Percentiles rank a stretch among this genome's conserved stretches.
phyloP scores from a whole-genome alignment of 805 yeast species.

The Lachancea sp. region DNA sequence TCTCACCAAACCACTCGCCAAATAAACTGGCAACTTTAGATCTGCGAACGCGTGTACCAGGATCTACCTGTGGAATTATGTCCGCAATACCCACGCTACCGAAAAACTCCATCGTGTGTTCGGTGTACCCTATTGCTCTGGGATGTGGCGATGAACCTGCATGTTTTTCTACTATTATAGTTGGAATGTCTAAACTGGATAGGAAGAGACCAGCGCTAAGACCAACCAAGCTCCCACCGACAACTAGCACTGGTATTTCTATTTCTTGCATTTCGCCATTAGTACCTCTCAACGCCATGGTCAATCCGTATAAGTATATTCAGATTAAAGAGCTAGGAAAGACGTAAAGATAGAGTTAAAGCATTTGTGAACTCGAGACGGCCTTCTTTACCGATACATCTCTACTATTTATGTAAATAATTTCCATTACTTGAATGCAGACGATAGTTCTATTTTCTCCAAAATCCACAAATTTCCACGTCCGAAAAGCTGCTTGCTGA shows the following conservation, averaged over 20 bases:
- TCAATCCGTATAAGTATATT: too few species aligned
- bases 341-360: too few species aligned
- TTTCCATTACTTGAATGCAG: too few species aligned
- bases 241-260: neutral
- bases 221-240: constrained; percentile 2
- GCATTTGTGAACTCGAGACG: too few species aligned
- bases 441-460: too few species aligned
- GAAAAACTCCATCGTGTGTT: constrained; percentile 3
- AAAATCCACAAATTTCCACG: too few species aligned
- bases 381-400: too few species aligned
- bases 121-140: constrained; percentile 1
- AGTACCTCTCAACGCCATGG: too few species aligned
- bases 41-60: neutral
- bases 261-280: neutral
- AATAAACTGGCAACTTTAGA: neutral
- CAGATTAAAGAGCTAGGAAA: too few species aligned
- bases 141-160: constrained; percentile 1
- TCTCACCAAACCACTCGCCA: neutral
- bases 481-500: too few species aligned
- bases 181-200: neutral
- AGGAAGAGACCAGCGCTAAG: neutral
- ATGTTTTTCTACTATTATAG: constrained; percentile 1
- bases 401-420: too few species aligned
- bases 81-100: neutral
- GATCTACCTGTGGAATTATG: neutral